These are phyloP conservation scores for Candida arabinofermentans DNA, from an alignment of 805 yeast genomes.

Conservation along the genomic window DNA sequence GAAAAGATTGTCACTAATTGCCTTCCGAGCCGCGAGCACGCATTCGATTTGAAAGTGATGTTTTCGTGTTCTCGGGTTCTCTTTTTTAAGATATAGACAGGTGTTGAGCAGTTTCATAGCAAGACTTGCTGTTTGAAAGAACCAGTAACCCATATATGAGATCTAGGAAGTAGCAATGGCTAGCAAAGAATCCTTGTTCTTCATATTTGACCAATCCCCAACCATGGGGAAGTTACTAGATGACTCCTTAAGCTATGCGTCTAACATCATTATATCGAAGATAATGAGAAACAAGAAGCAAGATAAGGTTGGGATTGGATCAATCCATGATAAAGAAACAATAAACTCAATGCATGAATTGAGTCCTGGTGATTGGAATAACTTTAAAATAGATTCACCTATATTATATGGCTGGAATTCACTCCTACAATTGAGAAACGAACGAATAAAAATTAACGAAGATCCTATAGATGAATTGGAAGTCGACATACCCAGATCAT, in stretches of 20 bases:
- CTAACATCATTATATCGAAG: conserved; percentile 34
- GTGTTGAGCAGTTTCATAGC: too few species aligned
- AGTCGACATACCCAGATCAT: conserved; percentile 26
- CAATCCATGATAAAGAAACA: conserved; percentile 25
- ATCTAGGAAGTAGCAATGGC: conserved; percentile 8
- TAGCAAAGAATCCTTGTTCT: conserved; percentile 27
- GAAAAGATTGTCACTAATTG: too few species aligned
- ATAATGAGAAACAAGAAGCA: conserved; percentile 23
- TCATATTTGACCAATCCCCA: conserved; percentile 47
- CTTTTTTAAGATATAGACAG: too few species aligned
- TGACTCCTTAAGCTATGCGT: conserved; percentile 38
- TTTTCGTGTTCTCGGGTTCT: too few species aligned
- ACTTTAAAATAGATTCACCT: conserved; percentile 18
- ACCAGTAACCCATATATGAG: background rate
- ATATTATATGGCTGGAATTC: conserved; percentile 14
- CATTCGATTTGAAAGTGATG: too few species aligned
- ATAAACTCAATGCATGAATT: conserved; percentile 19
- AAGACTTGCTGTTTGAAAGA: too few species aligned
- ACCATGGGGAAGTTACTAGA: conserved; percentile 39
- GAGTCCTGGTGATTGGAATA: conserved; percentile 21
- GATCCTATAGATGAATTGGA: conserved; percentile 17
- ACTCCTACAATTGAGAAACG: conserved; percentile 10
- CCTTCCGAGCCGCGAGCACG: too few species aligned
- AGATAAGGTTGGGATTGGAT: conserved; percentile 22
- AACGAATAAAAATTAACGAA: conserved; percentile 12